Evolutionary conservation across 139 green algal genomes (phyloP).

Genomic region (Desmodesmus armatus): DNA sequence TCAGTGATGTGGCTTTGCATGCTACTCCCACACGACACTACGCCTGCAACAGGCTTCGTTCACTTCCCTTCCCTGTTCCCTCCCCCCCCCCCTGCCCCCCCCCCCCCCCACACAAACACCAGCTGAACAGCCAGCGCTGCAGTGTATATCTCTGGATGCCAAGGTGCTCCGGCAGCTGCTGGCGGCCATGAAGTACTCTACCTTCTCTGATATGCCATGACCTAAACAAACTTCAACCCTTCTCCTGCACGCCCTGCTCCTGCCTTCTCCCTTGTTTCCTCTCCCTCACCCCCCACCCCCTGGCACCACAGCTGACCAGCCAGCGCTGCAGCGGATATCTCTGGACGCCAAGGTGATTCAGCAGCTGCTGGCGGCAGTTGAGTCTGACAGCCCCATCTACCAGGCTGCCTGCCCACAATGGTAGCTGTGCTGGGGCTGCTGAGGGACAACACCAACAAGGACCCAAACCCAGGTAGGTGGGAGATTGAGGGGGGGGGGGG

Average conservation of each 20-base stretch:
- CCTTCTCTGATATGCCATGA: too few species aligned
- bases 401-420: not conserved
- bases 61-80: too few species aligned
- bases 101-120: not conserved
- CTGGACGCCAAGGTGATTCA: not conserved
- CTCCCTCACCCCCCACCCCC: not conserved
- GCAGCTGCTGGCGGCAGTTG: not conserved
- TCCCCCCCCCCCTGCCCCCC: not conserved
- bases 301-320: not conserved
- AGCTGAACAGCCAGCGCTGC: not conserved
- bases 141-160: not conserved
- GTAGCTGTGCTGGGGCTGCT: not conserved
- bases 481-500: too few species aligned
- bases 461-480: too few species aligned
- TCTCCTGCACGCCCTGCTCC: not conserved
- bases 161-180: slow-evolving; percentile 14
- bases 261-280: not conserved
- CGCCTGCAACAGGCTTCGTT: too few species aligned
- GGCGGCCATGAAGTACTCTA: not conserved
- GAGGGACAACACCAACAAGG: not conserved
- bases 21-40: too few species aligned
- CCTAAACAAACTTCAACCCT: not conserved
- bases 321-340: not conserved
- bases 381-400: not conserved
- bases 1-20: too few species aligned